A percentile compares a stretch with the other conserved stretches of the same genome.
These are phyloP conservation scores for Spathaspora passalidarum DNA, from an alignment of 805 yeast species.

Conservation along the genomic window DNA sequence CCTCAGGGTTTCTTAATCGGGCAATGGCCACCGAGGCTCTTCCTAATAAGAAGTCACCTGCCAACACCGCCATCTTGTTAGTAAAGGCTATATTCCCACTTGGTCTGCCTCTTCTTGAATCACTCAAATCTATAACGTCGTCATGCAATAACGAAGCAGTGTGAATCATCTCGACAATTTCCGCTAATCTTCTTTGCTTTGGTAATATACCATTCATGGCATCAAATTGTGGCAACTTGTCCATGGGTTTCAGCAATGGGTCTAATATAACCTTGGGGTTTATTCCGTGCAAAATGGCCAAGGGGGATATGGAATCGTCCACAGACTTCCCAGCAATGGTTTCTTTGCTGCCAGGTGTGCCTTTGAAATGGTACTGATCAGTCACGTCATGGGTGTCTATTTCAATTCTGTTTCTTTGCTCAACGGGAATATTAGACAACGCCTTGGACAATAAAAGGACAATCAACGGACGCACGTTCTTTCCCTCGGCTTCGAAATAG, in stretches of 20 bases:
- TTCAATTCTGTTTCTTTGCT: slow-evolving; percentile 58
- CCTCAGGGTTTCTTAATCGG: slow-evolving; percentile 92
- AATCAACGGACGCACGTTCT: slow-evolving; percentile 88
- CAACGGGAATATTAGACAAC: slow-evolving; percentile 66
- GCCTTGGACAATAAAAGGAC: slow-evolving; percentile 84
- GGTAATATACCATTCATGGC: slow-evolving; percentile 79
- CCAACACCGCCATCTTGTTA: slow-evolving; percentile 95
- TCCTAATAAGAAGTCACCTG: slow-evolving; percentile 93
- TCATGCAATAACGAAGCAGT: slow-evolving; percentile 95
- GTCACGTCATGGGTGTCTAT: slow-evolving; percentile 66
- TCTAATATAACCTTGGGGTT: slow-evolving; percentile 80
- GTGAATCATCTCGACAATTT: slow-evolving; percentile 97
- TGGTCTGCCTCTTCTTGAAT: slow-evolving; percentile 84
- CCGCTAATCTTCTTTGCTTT: slow-evolving; percentile 92
- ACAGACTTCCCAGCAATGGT: slow-evolving; percentile 60
- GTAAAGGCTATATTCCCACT: slow-evolving; percentile 92
- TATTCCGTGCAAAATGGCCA: slow-evolving; percentile 82
- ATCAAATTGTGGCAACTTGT: slow-evolving; percentile 57
- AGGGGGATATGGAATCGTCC: slow-evolving; percentile 70
- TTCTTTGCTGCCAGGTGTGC: slow-evolving; percentile 48
- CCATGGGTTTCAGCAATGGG: slow-evolving; percentile 81
- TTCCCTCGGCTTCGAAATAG: slow-evolving; percentile 95
- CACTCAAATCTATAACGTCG: slow-evolving; percentile 91
- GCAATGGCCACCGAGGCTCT: slow-evolving; percentile 96
- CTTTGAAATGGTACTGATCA: slow-evolving; percentile 59